Base-by-base conservation (phyloP, 495 filamentous ascomycete species). In the Tetracladium setigerum region DNA sequence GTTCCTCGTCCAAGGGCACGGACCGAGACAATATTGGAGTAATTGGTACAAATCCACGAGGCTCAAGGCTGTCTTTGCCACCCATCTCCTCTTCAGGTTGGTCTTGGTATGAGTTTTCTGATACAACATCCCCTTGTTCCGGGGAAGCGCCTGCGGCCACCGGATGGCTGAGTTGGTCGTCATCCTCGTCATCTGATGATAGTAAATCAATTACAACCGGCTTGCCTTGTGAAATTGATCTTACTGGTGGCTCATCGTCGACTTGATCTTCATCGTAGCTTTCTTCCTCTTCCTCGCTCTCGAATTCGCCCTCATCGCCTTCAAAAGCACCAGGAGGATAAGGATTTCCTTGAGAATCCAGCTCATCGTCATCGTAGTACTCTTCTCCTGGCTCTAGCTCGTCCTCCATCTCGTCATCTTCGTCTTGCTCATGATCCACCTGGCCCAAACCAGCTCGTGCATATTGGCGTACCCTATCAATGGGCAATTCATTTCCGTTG, bases 171-270 rank as follows among this genome's bases (percentile, higher is more conserved):
- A n/a, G n/a, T n/a, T n/a, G n/a, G n/a, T n/a, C n/a, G 49, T 55
- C 57, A 30, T 61, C 67, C 15, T 69, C 67, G 19, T 67, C 64
- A 12, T 63, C 62, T 22, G 65, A 65, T 1, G 66, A 67, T 13
- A 69, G 49, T 5, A 67, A 36, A 32, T 60, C 58, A 24, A 67
- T 67, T 5, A 65, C 57, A n/a, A 62, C 62, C 0, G 65, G 63
- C 7, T 52, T 49, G 13, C 32, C 50, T 30, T 45, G 47, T 16
- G 46, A 38, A 14, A 39, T 10, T 18, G 54, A 12, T 39, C 44
- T 22, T 22, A 38, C 30, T 50, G 31, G 43, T n/a, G 5, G 16
- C 10, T 38, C 38, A 16, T 52, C 37, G 24, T 50, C 50, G 16
- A 41, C 47, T 17, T 37, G 35, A 34, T 54, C 50, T 30, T 58